Base-by-base conservation (phyloP, 345 rosid species). In the Ceriops zippeliana region DNA sequence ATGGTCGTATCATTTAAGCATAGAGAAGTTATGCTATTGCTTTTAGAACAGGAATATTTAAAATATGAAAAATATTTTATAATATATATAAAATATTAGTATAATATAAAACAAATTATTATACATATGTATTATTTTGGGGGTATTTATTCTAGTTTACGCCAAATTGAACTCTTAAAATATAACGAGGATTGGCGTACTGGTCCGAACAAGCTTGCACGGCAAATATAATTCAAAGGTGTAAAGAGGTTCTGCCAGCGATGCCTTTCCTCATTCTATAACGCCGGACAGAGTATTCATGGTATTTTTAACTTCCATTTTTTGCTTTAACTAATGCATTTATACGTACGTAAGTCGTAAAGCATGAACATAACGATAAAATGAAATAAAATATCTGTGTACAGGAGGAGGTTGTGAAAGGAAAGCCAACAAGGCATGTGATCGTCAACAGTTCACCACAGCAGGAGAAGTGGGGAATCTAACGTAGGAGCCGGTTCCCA, bases 361-460 rank as follows among this genome's bases (percentile, higher is more conserved):
- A 24, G 59, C 5, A 30, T 56, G 59, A 24, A 56, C 6, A 56
- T 27, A 24, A 15, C 58, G 28, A 22, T 22, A 54, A 7, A 9
- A 21, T 54, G 28, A 54, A 26, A 38, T 38, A 38, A 26, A 54
- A 21, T 54, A 7, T 54, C 27, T 7, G 16, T n/a, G 22, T 56
- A 9, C 1, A 3, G 17, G 10, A 6, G 6, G 59, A 56, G 59
- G 58, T 0, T 9, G 46, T 38, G 22, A 54, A 54, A 54, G 13
- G 13, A 31, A 52, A 52, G 7, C 58, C 30, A 52, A 51, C 60
- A 21, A 20, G 28, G 58, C 69, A 66, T 52, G 69, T 66, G 69
- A 66, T 52, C 27, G 21, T 51, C 52, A n/a, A 31, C 8, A 26
- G 20, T 8, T 47, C 38, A 3, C 31, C 17, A 24, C 54, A 38